Evolutionary conservation across 108 stramenopile genomes (phyloP).

Genomic region (Poteriospumella lacustris): DNA sequence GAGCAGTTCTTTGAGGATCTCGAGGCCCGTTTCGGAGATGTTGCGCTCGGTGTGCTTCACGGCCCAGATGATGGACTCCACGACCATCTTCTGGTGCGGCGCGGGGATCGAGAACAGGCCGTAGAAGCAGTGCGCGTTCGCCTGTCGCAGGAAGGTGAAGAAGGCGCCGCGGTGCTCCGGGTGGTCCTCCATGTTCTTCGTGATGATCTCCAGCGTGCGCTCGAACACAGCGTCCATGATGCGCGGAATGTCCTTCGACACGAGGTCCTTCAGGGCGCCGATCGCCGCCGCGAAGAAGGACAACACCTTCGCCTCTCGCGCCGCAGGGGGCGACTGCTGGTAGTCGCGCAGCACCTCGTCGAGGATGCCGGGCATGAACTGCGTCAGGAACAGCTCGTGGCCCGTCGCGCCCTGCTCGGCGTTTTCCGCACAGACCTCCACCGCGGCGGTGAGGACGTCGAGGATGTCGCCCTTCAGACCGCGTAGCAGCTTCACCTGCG

Average conservation of each 20-base stretch:
- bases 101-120: constrained; percentile 90
- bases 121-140: constrained; percentile 77
- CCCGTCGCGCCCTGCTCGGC: constrained; percentile 83
- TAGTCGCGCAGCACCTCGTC: constrained; percentile 93
- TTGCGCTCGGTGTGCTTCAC: constrained; percentile 98
- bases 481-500: constrained; percentile 67
- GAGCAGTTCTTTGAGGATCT: constrained; percentile 84
- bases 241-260: constrained; percentile 77
- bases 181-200: constrained; percentile 78
- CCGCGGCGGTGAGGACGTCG: constrained; percentile 78
- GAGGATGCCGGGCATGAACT: constrained; percentile 89
- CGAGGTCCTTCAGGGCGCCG: constrained; percentile 70
- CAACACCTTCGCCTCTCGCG: constrained; percentile 91
- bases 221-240: constrained; percentile 96
- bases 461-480: constrained; percentile 93
- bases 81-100: constrained; percentile 92
- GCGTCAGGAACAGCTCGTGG: constrained; percentile 80
- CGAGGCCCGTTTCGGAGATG: constrained; percentile 89
- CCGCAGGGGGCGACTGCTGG: constrained; percentile 79
- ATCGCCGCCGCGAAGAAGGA: constrained; percentile 81
- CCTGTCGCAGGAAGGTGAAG: constrained; percentile 77
- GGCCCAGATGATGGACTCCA: constrained; percentile 96
- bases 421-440: constrained; percentile 81
- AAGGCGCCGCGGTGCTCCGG: constrained; percentile 96
- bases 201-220: constrained; percentile 97